phyloP scores from a whole-genome alignment of 2,329 filamentous ascomycete species.

The Trichothecium sympodiale region DNA sequence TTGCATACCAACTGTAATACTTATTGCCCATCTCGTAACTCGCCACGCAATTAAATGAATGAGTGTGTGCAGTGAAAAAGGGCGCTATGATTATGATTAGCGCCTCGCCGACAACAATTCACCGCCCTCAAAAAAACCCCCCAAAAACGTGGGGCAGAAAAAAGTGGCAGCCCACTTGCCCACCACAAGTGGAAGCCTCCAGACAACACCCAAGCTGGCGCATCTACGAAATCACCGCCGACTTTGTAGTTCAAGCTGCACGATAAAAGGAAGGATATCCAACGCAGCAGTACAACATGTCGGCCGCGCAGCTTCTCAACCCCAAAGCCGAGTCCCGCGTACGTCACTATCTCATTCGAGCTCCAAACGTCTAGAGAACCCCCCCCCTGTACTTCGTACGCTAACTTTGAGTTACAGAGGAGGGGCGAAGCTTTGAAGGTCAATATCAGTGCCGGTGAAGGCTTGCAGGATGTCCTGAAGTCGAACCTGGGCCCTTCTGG shows the following conservation, averaged over 20 bases:
- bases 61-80: too few relatives aligned
- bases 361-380: constrained; percentile 5
- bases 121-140: constrained; percentile 6
- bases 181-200: neutral
- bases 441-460: constrained; percentile 95
- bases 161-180: constrained; percentile 9
- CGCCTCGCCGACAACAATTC: neutral
- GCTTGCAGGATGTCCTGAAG: constrained; percentile 85
- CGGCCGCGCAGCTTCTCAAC: constrained; percentile 94
- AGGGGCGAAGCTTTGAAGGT: constrained; percentile 93
- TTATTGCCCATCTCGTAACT: too few relatives aligned
- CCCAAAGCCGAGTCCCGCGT: constrained; percentile 97
- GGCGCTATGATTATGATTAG: neutral
- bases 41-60: too few relatives aligned
- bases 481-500: constrained; percentile 91
- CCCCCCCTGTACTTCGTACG: too few relatives aligned
- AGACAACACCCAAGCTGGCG: constrained; percentile 1
- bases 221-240: neutral
- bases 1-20: too few relatives aligned
- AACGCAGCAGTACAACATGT: constrained; percentile 47
- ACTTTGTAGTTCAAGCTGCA: constrained; percentile 6
- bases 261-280: neutral
- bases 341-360: constrained; percentile 26
- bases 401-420: constrained; percentile 45
- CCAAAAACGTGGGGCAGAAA: constrained; percentile 6